Evolutionary conservation across 306 rosid species (phyloP), one percentile per base, ranked within the genome.

Genomic region (Arachis hypogaea): DNA sequence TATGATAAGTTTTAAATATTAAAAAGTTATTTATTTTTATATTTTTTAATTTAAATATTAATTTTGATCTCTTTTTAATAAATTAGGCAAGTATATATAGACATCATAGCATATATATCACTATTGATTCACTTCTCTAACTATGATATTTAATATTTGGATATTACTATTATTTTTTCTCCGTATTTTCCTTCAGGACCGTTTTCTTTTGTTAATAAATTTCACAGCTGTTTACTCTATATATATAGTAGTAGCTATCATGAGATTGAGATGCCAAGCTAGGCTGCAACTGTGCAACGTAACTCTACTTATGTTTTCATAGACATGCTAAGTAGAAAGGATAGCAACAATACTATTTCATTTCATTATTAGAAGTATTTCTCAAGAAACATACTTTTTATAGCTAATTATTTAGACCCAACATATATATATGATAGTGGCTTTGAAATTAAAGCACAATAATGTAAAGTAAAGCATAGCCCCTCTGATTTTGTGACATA

Each of bases 251-350:
- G 12, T 28, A 18, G n/a, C 14, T 10, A 18, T 30, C 29, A 49
- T 46, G 11, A 33, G 78, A 63, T 55, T 65, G 65, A 63, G 65
- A 54, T 74, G 78, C 65, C 49, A 33, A 33, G 38, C 38, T 33
- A 33, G 38, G 38, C 38, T 33, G 2, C 38, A 33, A 33, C 3
- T 14, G 22, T 64, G 5, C 9, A 63, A 43, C 16, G 28, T 59
- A 58, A 28, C 63, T 29, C 3, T 38, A 29, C 63, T 58, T 28
- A 42, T 9, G 8, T 29, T 11, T 38, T 55, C 30, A 9, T 59
- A 66, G 73, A 66, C 79, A 33, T 30, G 56, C 30, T 64, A 30
- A 72, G 28, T 22, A 22, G 73, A 56, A n/a, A 62, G 49, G 46
- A 66, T 33, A 58, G 47, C 41, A 22, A 22, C 28, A 22, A 22